Evolutionary conservation across 306 rosid species (phyloP), one percentile per base, ranked within the genome.

Genomic region (Oxytropis ochrocephala): DNA sequence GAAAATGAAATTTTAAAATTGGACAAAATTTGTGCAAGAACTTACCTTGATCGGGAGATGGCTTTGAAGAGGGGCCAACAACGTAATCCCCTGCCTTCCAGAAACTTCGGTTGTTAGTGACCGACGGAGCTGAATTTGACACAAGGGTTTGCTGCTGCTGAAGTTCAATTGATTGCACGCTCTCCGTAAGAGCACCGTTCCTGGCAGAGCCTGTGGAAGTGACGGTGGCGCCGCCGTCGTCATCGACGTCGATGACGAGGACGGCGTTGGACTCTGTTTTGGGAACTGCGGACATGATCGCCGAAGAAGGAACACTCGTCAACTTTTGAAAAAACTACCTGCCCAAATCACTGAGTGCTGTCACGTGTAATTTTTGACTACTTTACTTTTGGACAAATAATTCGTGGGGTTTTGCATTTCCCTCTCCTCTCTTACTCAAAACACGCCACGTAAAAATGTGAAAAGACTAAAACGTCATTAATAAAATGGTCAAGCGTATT

Each of bases 1-100:
- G 0, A 11, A 11, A 55, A 47, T n/a, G 0, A 47, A 16, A 36
- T 7, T 47, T 5, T 0, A 6, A 35, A 11, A 35, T 0, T 41
- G 42, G 27, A 56, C n/a, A 16, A 39, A 39, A 42, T 8, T 51
- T 11, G 57, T 8, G 36, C n/a, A 44, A 21, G 46, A 72, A 82
- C 88, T 67, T 78, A 72, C 83, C 88, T 67, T 78, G 57, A 50
- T 8, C 27, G 0, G 74, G 19, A 57, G 75, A 18, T 21, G 82
- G 82, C 64, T 50, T 82, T 47, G 51, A 11, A 13, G 83, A 16
- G 74, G 82, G 72, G 18, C 71, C 83, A 39, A 75, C 86, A 16
- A 64, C 88, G 53, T 78, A 83, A 64, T 81, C 87, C 19, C 98
- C 98, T 14, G 98, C 98, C 75, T 85, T 87, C 98, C 98, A 89